Conservation (phyloP, 768 basidiomycete genomes). For the Suillus plorans region DNA sequence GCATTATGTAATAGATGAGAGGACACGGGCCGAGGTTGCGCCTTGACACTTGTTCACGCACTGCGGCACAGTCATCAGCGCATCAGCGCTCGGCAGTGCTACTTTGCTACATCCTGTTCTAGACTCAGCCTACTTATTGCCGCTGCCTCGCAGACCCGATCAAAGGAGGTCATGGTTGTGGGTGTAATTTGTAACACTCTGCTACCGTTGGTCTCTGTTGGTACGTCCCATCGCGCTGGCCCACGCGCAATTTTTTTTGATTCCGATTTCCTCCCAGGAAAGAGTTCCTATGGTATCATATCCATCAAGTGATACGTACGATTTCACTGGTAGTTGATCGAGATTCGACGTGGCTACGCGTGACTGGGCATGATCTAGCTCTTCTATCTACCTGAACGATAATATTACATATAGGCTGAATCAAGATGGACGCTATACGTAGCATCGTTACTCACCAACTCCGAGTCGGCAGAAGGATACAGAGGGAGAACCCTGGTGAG, state of each 20-base stretch:
- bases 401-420: no score
- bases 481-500: no score
- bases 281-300: conserved; percentile 51
- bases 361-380: conserved; percentile 36
- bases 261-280: conserved; percentile 44
- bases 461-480: neutral
- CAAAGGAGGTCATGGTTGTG: conserved; percentile 32
- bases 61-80: no score
- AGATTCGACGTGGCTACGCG: conserved; percentile 18
- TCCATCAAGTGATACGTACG: conserved; percentile 46
- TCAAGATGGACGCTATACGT: neutral
- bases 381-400: neutral
- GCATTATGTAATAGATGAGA: no score
- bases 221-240: neutral
- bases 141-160: conserved; percentile 49
- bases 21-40: no score
- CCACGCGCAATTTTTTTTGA: conserved; percentile 42
- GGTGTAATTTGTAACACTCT: no score
- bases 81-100: no score
- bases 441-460: neutral
- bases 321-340: no score
- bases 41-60: no score
- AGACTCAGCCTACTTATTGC: no score
- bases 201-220: no score
- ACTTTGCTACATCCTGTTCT: no score